Base-by-base conservation (phyloP, 768 basidiomycete genomes). In the Amanita rimosa region DNA sequence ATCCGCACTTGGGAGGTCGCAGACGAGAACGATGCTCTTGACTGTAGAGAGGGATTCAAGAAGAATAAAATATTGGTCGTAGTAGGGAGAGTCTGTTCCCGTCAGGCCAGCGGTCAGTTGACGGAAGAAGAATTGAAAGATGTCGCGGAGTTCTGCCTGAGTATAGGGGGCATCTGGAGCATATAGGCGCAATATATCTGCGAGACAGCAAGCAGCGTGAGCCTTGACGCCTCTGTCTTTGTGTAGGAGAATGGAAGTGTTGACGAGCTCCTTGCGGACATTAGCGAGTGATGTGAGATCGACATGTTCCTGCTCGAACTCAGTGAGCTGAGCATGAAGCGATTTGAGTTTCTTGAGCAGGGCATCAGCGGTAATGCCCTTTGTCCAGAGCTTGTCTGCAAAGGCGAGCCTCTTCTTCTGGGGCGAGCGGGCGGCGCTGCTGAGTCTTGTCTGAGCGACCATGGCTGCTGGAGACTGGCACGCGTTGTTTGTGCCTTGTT, bases 131-230 rank as follows among this genome's bases (percentile, higher is more conserved):
- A 99, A 98, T 57, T 92, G 81, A 66, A 99, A 99, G 61, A 98
- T 94, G 64, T 96, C 92, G 70, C 88, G 75, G 31, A 98, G 79
- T 62, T 97, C 89, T 42, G 74, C 66, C 44, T 84, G 81, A 11
- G 84, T 94, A 62, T 95, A 98, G 10, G 96, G 96, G 19, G 96
- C 94, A 63, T 98, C 92, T 1, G 96, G 96, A 1, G 96, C 96
- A 62, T 91, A 97, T 34, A 98, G 76, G 37, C 92, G 70, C 51
- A 99, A 80, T 47, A 98, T 74, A 63, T 99, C 94, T 1, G 93
- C 93, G 33, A 99, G 75, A 66, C 93, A 98, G 64, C 91, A 95
- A 0, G 92, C 92, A 3, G 86, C 79, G 57, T 87, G 94, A 0
- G 94, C 94, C 64, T 96, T 98, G 55, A 99, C 92, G 21, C 93